Evolutionary conservation across 331 rosid genomes (phyloP).

Genomic region (Dryas integrifolia): DNA sequence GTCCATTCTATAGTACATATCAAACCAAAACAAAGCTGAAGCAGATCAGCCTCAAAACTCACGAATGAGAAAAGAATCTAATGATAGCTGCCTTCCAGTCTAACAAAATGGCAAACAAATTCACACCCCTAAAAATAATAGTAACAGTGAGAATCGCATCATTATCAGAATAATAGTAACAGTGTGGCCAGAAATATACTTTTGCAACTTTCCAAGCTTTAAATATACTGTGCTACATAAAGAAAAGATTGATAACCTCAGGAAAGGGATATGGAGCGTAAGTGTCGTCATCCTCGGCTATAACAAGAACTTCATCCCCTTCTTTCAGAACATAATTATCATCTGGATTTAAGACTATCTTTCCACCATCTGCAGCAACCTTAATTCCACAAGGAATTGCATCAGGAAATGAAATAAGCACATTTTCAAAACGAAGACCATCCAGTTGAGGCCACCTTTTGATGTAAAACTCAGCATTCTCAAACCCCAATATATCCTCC

Average conservation of each 20-base stretch:
- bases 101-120: no score
- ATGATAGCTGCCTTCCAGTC: no score
- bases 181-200: background rate
- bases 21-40: no score
- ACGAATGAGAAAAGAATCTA: no score
- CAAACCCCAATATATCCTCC: constrained; percentile 98
- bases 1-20: no score
- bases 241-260: constrained; percentile 60
- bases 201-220: background rate
- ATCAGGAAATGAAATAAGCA: constrained; percentile 86
- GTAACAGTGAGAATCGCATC: background rate
- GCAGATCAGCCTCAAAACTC: no score
- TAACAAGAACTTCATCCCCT: constrained; percentile 93
- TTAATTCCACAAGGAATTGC: constrained; percentile 96
- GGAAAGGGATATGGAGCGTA: constrained; percentile 82
- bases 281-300: constrained; percentile 97
- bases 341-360: constrained; percentile 84
- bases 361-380: constrained; percentile 82
- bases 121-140: no score
- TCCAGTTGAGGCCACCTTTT: constrained; percentile 86
- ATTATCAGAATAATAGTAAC: background rate
- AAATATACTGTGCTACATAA: background rate
- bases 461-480: constrained; percentile 97
- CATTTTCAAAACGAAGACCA: constrained; percentile 61
- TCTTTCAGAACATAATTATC: constrained; percentile 70